Conservation (phyloP, 768 basidiomycete species). For the Clitopilus hobsonii region DNA sequence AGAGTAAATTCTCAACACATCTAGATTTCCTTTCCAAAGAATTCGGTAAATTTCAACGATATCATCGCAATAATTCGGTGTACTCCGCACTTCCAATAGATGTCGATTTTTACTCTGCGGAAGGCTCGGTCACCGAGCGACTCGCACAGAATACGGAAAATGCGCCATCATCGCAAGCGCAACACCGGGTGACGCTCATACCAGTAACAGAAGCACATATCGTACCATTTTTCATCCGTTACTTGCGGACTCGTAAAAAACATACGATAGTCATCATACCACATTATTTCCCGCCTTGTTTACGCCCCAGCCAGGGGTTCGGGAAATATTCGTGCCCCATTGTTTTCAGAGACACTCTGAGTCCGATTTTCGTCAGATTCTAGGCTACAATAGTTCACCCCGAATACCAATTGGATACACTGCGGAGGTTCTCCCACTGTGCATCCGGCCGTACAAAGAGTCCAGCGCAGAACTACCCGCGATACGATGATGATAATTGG, state of each 20-base stretch:
- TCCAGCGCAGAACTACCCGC: background rate
- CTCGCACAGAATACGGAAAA: background rate
- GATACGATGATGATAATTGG: too few species aligned
- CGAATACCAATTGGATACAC: background rate
- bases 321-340: background rate
- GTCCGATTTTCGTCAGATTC: background rate
- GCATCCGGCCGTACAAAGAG: background rate
- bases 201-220: background rate
- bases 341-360: background rate
- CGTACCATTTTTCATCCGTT: background rate
- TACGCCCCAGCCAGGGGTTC: background rate
- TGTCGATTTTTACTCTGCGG: background rate
- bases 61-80: background rate
- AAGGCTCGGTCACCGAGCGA: background rate
- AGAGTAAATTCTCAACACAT: background rate
- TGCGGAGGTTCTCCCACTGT: background rate
- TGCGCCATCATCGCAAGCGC: background rate
- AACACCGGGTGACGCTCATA: background rate
- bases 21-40: background rate
- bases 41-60: background rate
- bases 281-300: conserved; percentile 1
- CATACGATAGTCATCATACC: background rate
- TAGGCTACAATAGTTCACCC: background rate
- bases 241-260: background rate
- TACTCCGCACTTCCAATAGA: background rate